Conservation (phyloP, 129 eudicot species). For the Mikania micrantha region DNA sequence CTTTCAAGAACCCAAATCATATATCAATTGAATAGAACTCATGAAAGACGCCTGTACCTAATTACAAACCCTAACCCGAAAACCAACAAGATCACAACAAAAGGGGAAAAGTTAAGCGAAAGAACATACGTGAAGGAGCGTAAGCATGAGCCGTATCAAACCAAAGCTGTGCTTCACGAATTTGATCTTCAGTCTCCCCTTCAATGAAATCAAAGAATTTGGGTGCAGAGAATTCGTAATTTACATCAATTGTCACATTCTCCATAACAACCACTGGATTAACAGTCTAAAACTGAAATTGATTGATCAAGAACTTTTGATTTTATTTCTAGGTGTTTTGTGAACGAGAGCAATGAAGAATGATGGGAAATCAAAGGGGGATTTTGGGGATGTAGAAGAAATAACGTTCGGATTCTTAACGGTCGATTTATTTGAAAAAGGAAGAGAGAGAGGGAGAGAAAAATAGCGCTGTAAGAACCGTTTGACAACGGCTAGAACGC, state of each 20-base stretch:
- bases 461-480: constrained; percentile 4
- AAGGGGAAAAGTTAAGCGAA: background rate
- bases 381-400: constrained; percentile 11
- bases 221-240: constrained; percentile 81
- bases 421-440: constrained; percentile 60
- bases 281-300: background rate
- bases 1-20: background rate
- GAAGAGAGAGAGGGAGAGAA: constrained; percentile 26
- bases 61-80: constrained; percentile 7
- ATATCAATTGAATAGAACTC: background rate
- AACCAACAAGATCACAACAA: background rate
- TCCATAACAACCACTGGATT: constrained; percentile 32
- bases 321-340: constrained; percentile 12
- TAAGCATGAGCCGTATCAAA: constrained; percentile 50
- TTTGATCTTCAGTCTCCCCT: constrained; percentile 63
- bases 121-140: constrained; percentile 88
- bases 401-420: constrained; percentile 53
- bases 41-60: background rate
- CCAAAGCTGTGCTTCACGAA: constrained; percentile 68
- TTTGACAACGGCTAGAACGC: constrained; percentile 50
- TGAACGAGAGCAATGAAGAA: background rate
- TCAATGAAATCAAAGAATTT: constrained; percentile 59
- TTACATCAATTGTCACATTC: constrained; percentile 40
- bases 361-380: background rate
- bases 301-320: background rate